These are phyloP conservation scores for Xanthoconium purpureum DNA, from an alignment of 768 basidiomycete species.

Conservation along the genomic window DNA sequence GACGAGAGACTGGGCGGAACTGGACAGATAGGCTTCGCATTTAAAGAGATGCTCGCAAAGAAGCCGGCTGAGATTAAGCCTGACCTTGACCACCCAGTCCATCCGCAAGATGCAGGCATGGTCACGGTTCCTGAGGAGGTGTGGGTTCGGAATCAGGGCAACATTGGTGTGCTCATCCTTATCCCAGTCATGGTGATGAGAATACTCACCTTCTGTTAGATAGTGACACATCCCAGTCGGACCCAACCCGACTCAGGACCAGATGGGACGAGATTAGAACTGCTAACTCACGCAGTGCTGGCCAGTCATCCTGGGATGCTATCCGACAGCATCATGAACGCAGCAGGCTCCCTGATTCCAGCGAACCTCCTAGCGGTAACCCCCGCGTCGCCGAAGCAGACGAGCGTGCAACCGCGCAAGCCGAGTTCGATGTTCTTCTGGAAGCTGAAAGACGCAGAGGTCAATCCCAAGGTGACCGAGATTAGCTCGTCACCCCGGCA, in stretches of 20 bases:
- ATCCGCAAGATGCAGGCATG: constrained; percentile 3
- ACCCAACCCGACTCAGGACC: constrained; percentile 23
- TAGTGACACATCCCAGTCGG: constrained; percentile 4
- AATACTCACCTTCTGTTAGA: constrained; percentile 2
- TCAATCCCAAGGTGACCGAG: constrained; percentile 20
- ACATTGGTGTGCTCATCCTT: constrained; percentile 12
- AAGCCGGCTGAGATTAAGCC: constrained; percentile 9
- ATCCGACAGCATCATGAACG: constrained; percentile 59
- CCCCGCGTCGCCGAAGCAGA: constrained; percentile 17
- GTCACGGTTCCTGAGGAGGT: constrained; percentile 15
- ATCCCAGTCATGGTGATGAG: background rate
- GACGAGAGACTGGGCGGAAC: constrained; percentile 31
- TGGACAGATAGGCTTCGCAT: constrained; percentile 26
- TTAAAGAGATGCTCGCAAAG: constrained; percentile 23
- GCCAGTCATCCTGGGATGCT: constrained; percentile 62
- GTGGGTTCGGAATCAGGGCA: constrained; percentile 12
- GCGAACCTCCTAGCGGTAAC: constrained; percentile 3
- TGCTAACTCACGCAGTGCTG: constrained; percentile 42
- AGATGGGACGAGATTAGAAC: constrained; percentile 70
- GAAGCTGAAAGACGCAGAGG: constrained; percentile 51
- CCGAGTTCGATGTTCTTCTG: constrained; percentile 54
- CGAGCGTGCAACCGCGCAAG: constrained; percentile 48
- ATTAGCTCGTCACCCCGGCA: background rate
- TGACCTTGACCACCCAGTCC: background rate
- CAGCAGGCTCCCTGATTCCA: constrained; percentile 14